Evolutionary conservation across 2,329 filamentous ascomycete species (phyloP).

Genomic region (Paraphaeosphaeria minitans): DNA sequence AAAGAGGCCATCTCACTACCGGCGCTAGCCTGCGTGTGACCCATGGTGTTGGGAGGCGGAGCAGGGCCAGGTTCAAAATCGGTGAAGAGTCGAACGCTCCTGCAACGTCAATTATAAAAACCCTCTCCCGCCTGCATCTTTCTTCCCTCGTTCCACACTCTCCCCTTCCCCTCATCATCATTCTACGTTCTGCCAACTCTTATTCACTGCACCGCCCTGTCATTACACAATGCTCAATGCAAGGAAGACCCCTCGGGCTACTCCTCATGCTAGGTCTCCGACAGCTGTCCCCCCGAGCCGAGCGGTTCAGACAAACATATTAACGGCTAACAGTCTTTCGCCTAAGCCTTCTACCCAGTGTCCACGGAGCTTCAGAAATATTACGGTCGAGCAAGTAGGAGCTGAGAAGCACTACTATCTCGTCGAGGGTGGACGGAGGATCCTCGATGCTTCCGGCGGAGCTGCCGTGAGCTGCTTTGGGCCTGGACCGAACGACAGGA

Average conservation of each 20-base stretch:
- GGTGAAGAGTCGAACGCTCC: background rate
- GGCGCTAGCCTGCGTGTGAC: conserved; percentile 5
- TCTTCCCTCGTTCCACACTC: background rate
- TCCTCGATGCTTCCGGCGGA: conserved; percentile 76
- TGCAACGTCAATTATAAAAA: background rate
- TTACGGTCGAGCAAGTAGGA: background rate
- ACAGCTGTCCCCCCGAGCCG: background rate
- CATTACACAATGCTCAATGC: background rate
- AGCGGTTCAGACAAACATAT: background rate
- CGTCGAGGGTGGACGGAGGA: conserved; percentile 56
- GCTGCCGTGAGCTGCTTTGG: conserved; percentile 75
- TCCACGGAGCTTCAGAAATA: background rate
- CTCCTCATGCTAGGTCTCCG: background rate
- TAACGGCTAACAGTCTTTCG: background rate
- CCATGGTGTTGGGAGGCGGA: background rate
- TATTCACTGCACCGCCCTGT: background rate
- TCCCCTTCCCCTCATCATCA: background rate
- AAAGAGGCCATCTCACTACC: conserved; percentile 3
- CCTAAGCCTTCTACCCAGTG: background rate
- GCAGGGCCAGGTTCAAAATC: background rate
- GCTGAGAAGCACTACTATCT: conserved; percentile 56
- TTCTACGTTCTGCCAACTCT: background rate
- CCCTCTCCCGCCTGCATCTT: background rate
- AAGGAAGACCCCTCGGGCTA: background rate
- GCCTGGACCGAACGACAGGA: conserved; percentile 66